These are phyloP conservation scores for Saururus chinensis DNA, from an alignment of 164 flowering plant genomes.

Conservation along the genomic window DNA sequence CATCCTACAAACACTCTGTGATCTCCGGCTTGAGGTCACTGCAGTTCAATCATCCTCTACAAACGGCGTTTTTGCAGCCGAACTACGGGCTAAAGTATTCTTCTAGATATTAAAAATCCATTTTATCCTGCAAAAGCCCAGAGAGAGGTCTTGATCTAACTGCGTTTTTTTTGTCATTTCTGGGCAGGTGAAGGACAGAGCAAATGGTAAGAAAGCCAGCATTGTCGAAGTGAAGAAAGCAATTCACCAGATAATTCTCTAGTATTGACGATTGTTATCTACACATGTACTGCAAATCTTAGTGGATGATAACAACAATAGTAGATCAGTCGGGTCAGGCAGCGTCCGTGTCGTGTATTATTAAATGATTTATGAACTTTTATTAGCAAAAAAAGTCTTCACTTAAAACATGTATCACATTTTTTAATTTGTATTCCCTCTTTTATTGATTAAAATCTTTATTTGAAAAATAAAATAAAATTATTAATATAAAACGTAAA, in stretches of 20 bases:
- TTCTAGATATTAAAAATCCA: not conserved
- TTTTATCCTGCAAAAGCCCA: not conserved
- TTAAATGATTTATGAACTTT: too few relatives aligned
- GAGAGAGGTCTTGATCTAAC: not conserved
- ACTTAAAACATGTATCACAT: too few relatives aligned
- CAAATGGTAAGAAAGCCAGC: constrained; percentile 57
- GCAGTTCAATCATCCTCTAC: constrained; percentile 55
- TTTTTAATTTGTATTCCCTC: too few relatives aligned
- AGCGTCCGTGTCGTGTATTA: too few relatives aligned
- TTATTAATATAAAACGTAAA: too few relatives aligned
- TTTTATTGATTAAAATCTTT: too few relatives aligned
- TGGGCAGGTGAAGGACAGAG: constrained; percentile 61
- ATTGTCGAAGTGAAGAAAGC: constrained; percentile 77
- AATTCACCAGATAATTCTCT: constrained; percentile 49
- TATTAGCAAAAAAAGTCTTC: too few relatives aligned
- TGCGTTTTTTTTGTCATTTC: not conserved
- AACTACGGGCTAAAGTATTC: constrained; percentile 87
- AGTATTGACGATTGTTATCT: not conserved
- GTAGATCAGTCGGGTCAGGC: too few relatives aligned
- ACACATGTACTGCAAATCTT: too few relatives aligned
- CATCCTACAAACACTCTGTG: constrained; percentile 55
- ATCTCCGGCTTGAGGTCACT: constrained; percentile 51
- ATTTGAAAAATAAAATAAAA: too few relatives aligned
- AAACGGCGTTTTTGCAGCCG: constrained; percentile 55
- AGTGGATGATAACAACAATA: too few relatives aligned